Evolutionary conservation across 2,329 filamentous ascomycete species (phyloP), one percentile per base, ranked within the genome.

Genomic region (Diaporthe humulicola): DNA sequence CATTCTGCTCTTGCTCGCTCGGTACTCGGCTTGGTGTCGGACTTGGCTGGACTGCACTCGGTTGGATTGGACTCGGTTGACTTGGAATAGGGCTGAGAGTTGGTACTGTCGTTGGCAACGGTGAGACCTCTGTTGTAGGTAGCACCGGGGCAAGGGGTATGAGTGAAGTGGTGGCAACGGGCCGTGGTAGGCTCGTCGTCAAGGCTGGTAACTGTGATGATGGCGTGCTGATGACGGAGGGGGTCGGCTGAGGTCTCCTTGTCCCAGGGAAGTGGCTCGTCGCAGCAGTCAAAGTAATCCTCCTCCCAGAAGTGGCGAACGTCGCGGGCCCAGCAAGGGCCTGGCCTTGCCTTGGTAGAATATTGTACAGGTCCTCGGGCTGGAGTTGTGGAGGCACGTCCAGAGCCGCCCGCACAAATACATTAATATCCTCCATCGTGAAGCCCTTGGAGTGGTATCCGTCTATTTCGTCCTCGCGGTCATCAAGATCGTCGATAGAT

Each of bases 161-260:
- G 15, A 54, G 48, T 19, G 64, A 38, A 17, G 64, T 54, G 30
- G 64, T 52, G 3, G 64, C 14, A 19, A 54, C 33, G 6, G 48
- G 22, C n/a, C 48, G 64, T 69, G 64, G 64, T 8, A 54, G 19
- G 64, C 64, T 69, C 33, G 64, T 69, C 64, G 64, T 69, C 64
- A 52, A 28, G 30, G 48, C 45, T 14, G 64, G 33, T 33, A 40
- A 30, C 45, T n/a, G 48, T 69, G 64, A 69, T 25, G 40, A 48
- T 15, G 64, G 48, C 10, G 64, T 69, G 14, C n/a, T 69, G 48
- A 14, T 54, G 19, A n/a, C 22, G 40, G 64, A 38, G 1, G 48
- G 45, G 8, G 64, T 54, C 25, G 64, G 45, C 9, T 54, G 64
- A 19, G 64, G 64, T 30, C 48, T 69, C 33, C 48, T 38, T 19